Evolutionary conservation across 768 basidiomycete genomes (phyloP), one percentile per base, ranked within the genome.

Genomic region (Clathrus columnatus): DNA sequence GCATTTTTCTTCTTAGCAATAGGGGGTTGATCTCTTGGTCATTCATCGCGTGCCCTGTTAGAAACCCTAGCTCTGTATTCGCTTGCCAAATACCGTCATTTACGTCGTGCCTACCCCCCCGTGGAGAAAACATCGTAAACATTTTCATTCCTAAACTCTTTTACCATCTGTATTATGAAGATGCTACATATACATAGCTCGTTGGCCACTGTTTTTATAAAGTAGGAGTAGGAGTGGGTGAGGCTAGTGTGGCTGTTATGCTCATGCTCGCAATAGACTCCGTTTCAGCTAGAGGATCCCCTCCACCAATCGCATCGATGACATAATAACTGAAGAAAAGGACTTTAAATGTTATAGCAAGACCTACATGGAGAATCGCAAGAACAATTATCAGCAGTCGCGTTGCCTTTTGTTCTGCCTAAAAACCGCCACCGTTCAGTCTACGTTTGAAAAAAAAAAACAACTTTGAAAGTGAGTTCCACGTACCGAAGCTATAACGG

Each of bases 371-470:
- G 16, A 97, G 69, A 2, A 74, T 72, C 0, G 80, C 85, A 28
- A 96, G 76, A 27, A 83, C 68, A 48, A 96, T 72, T 62, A 96
- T 85, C 23, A 97, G 68, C 5, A 95, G 80, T 20, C 92, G 84
- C 0, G 87, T 84, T 7, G 88, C 81, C 69, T 87, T 95, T 60
- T 85, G 84, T 72, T 91, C 92, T 56, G 89, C 89, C 87, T 91
- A 60, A 20, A 1, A 55, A 51, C 18, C 50, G 18, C 2, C 26
- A 30, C 18, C 27, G 51, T 26, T 7, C 20, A 5, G 44, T 44
- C 18, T 36, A 30, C 45, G 44, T 16, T 20, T 17, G 43, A 51
- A 27, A 59, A 24, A 58, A 11, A 17, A 24, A 51, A 56, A 7
- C n/a, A 32, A 7, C 20, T 16, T 23, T 16, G 49, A 28, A 11